Conservation (phyloP, 768 basidiomycete species). For the Rhodosporidiobolus sp. region DNA sequence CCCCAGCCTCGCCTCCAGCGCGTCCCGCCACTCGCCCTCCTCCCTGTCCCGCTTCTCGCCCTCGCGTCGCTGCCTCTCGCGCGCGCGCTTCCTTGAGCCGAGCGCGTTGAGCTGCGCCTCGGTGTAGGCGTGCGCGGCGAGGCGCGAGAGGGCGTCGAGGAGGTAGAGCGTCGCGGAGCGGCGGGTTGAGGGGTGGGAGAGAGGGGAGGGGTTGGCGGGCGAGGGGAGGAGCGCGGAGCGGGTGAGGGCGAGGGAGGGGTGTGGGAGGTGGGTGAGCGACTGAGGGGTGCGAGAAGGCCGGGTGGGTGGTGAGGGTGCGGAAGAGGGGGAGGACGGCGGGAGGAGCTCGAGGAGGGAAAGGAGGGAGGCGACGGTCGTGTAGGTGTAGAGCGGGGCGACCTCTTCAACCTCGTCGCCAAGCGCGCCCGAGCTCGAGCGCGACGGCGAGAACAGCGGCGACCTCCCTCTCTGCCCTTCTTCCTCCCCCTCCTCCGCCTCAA, state of each 20-base stretch:
- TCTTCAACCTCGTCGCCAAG: not conserved
- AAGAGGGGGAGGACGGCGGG: not conserved
- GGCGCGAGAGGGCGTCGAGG: slow-evolving; percentile 10
- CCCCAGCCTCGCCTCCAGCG: too few relatives aligned
- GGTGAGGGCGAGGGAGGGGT: not conserved
- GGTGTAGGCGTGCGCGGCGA: not conserved
- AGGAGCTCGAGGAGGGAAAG: not conserved
- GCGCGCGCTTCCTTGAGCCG: not conserved
- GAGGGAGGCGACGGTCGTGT: slow-evolving; percentile 7
- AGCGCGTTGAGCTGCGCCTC: not conserved
- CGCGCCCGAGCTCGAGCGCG: too few relatives aligned
- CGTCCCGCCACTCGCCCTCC: too few relatives aligned
- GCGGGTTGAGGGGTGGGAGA: not conserved
- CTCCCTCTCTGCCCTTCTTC: too few relatives aligned
- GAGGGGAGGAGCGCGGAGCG: not conserved
- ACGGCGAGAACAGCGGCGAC: not conserved
- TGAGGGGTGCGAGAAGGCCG: not conserved
- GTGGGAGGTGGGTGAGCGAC: not conserved
- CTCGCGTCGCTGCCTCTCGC: not conserved
- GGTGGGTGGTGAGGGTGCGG: not conserved
- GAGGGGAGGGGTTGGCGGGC: not conserved
- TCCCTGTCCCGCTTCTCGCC: not conserved
- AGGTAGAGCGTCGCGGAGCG: slow-evolving; percentile 10
- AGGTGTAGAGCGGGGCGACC: slow-evolving; percentile 11
- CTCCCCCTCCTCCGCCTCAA: too few relatives aligned